Percentiles rank a stretch among this genome's conserved stretches.
These are phyloP conservation scores for Neckera pumila DNA, from an alignment of 225 moss, liverwort and hornwort species.

Conservation along the genomic window DNA sequence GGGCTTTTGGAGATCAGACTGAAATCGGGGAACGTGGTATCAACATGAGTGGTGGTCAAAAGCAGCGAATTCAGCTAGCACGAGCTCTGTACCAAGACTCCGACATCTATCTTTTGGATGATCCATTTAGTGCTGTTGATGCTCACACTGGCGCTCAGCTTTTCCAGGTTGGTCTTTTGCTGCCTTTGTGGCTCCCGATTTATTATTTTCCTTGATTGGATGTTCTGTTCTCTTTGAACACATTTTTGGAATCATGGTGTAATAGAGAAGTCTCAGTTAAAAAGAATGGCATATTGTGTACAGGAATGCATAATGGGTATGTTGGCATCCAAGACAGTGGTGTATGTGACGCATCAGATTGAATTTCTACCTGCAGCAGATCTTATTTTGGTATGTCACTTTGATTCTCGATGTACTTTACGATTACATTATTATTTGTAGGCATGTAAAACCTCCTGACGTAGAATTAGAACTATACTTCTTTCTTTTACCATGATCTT, in stretches of 20 bases:
- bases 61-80: constrained; percentile 73
- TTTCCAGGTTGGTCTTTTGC: constrained; percentile 23
- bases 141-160: constrained; percentile 63
- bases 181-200: not conserved
- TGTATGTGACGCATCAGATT: constrained; percentile 89
- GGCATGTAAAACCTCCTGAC: not conserved
- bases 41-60: constrained; percentile 80
- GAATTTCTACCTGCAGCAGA: constrained; percentile 84
- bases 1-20: constrained; percentile 63
- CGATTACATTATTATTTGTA: not conserved
- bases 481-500: not conserved
- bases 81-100: constrained; percentile 67
- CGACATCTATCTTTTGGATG: constrained; percentile 62
- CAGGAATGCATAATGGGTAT: constrained; percentile 72
- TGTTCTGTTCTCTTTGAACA: not conserved
- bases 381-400: constrained; percentile 52
- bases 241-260: not conserved
- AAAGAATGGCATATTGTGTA: not conserved
- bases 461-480: not conserved
- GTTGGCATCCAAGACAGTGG: constrained; percentile 73
- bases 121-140: constrained; percentile 74
- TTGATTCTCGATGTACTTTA: not conserved
- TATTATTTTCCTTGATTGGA: not conserved
- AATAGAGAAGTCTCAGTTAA: not conserved
- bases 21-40: constrained; percentile 85